Conservation (phyloP, 176 grass and related monocot genomes). For the Aegilops sharonensis region DNA sequence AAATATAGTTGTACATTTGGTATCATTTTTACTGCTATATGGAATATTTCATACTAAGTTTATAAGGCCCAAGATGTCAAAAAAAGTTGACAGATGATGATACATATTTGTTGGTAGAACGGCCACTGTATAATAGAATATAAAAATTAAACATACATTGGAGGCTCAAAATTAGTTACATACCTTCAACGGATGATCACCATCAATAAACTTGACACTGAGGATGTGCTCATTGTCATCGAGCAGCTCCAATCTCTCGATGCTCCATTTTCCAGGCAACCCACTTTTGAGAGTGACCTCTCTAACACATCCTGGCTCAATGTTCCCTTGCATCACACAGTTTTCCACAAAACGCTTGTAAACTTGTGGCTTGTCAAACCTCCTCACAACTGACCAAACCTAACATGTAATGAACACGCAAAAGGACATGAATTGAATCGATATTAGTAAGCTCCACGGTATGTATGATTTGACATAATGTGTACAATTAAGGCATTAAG, state of each 20-base stretch:
- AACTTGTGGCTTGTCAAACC: slow-evolving; percentile 83
- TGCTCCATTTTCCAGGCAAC: slow-evolving; percentile 71
- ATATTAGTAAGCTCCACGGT: neutral
- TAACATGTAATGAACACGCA: neutral
- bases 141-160: neutral
- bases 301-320: slow-evolving; percentile 63
- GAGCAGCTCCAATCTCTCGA: slow-evolving; percentile 60
- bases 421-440: neutral
- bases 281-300: slow-evolving; percentile 78
- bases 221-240: slow-evolving; percentile 79
- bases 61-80: neutral
- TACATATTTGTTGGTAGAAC: neutral
- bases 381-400: slow-evolving; percentile 90
- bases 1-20: neutral
- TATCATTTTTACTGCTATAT: neutral
- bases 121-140: neutral
- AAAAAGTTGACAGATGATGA: neutral
- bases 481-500: neutral
- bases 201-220: slow-evolving; percentile 66
- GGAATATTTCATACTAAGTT: neutral
- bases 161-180: slow-evolving; percentile 3
- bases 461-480: neutral
- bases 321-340: slow-evolving; percentile 64
- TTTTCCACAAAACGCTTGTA: slow-evolving; percentile 79
- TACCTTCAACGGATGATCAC: slow-evolving; percentile 80